These are phyloP conservation scores for Mrakiaceae sp. DNA, from an alignment of 1,284 basidiomycete genomes.

Conservation along the genomic window DNA sequence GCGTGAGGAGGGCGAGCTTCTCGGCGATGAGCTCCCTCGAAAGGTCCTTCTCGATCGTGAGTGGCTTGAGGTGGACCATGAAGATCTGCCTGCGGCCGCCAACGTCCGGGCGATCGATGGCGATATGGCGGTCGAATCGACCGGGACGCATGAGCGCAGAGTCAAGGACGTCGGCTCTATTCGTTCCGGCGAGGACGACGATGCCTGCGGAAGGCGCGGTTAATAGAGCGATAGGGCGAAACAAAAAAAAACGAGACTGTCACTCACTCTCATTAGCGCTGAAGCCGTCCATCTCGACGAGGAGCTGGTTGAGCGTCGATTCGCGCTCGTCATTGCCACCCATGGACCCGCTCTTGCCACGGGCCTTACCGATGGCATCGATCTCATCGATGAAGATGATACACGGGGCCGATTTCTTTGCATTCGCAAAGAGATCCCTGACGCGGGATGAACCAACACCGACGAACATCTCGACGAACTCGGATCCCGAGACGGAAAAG, in stretches of 20 bases:
- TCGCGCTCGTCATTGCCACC: slow-evolving; percentile 98
- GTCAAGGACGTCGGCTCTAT: slow-evolving; percentile 92
- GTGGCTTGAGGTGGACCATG: slow-evolving; percentile 78
- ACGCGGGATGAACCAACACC: slow-evolving; percentile 97
- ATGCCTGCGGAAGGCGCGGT: slow-evolving; percentile 45
- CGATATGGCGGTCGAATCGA: slow-evolving; percentile 93
- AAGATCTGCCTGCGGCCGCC: slow-evolving; percentile 89
- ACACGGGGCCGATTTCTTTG: slow-evolving; percentile 94
- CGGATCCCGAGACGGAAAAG: slow-evolving; percentile 95
- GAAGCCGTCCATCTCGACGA: slow-evolving; percentile 99
- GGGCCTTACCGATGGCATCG: slow-evolving; percentile 93
- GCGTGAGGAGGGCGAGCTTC: slow-evolving; percentile 89
- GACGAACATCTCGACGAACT: slow-evolving; percentile 99
- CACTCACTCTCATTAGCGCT: slow-evolving; percentile 58
- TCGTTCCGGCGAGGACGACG: slow-evolving; percentile 93
- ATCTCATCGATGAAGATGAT: slow-evolving; percentile 99
- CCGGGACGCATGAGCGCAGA: slow-evolving; percentile 91
- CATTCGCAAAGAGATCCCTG: slow-evolving; percentile 90
- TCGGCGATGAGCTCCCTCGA: slow-evolving; percentile 58
- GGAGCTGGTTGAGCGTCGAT: slow-evolving; percentile 90
- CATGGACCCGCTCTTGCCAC: slow-evolving; percentile 75
- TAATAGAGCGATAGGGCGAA: no score
- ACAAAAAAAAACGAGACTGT: no score
- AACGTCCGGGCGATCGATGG: slow-evolving; percentile 91
- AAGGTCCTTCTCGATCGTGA: slow-evolving; percentile 55